Percentiles rank a stretch among this genome's conserved stretches.
Evolutionary conservation across 148 eudicot species (phyloP).

Genomic region (Bassia scoparia): DNA sequence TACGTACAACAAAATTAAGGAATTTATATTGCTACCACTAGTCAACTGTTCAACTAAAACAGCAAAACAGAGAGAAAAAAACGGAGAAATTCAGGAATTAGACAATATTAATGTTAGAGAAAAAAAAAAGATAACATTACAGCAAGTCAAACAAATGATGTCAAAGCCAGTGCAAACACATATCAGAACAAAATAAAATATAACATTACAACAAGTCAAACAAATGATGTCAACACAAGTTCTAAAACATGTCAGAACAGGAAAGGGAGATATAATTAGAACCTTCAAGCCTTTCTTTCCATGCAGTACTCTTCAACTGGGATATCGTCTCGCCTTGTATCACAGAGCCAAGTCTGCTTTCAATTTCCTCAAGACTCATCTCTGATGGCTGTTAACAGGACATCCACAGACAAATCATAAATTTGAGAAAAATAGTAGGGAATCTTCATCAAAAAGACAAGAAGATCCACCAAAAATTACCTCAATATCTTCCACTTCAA

Average conservation of each 20-base stretch:
- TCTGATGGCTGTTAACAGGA: constrained; percentile 71
- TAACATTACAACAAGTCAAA: background rate
- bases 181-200: background rate
- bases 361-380: constrained; percentile 95
- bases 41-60: background rate
- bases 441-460: background rate
- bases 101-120: too few species aligned
- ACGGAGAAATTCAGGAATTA: too few species aligned
- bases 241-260: constrained; percentile 6
- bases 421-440: background rate
- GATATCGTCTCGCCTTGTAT: constrained; percentile 69
- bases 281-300: constrained; percentile 99
- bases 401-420: constrained; percentile 7
- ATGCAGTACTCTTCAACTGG: constrained; percentile 82
- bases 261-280: constrained; percentile 13
- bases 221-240: background rate
- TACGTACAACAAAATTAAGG: background rate
- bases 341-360: constrained; percentile 75
- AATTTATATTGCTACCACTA: too few species aligned
- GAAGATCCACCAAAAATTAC: constrained; percentile 31
- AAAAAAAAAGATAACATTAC: background rate
- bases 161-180: background rate
- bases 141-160: background rate
- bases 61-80: background rate
- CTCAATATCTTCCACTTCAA: constrained; percentile 91